Evolutionary conservation across 164 flowering plant species (phyloP).

Genomic region (Brasenia schreberi): DNA sequence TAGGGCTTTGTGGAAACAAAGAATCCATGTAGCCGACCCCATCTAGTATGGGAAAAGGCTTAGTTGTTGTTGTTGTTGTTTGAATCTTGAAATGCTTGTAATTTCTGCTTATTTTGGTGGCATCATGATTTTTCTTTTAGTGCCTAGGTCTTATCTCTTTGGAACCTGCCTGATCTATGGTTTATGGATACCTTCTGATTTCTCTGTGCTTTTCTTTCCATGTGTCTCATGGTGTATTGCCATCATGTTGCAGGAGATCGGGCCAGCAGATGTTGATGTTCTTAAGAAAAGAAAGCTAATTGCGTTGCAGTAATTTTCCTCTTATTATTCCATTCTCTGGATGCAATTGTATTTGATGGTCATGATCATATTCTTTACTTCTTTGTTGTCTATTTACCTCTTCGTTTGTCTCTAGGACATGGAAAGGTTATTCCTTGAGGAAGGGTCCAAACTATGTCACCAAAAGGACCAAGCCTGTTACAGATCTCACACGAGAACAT

Average conservation of each 20-base stretch:
- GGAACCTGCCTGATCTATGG: too few relatives aligned
- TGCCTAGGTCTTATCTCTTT: too few relatives aligned
- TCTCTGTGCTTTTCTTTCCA: too few relatives aligned
- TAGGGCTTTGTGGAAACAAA: too few relatives aligned
- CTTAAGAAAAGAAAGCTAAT: conserved; percentile 79
- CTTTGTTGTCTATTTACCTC: neutral
- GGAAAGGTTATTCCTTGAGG: conserved; percentile 67
- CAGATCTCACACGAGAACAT: conserved; percentile 78
- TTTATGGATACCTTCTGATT: neutral
- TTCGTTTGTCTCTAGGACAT: conserved; percentile 30
- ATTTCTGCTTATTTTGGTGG: too few relatives aligned
- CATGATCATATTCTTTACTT: neutral
- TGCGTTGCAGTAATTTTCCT: conserved; percentile 36
- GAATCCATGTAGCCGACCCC: too few relatives aligned
- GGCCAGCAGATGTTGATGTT: conserved; percentile 32
- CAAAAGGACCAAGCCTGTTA: conserved; percentile 58
- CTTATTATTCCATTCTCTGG: neutral
- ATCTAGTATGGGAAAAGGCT: too few relatives aligned
- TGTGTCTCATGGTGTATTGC: neutral
- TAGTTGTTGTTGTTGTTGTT: too few relatives aligned
- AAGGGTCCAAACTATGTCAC: conserved; percentile 82
- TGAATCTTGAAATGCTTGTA: too few relatives aligned
- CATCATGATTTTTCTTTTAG: too few relatives aligned
- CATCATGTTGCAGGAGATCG: conserved; percentile 30
- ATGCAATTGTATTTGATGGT: neutral